Conservation (phyloP, 768 basidiomycete species). For the Podaxis rugospora region DNA sequence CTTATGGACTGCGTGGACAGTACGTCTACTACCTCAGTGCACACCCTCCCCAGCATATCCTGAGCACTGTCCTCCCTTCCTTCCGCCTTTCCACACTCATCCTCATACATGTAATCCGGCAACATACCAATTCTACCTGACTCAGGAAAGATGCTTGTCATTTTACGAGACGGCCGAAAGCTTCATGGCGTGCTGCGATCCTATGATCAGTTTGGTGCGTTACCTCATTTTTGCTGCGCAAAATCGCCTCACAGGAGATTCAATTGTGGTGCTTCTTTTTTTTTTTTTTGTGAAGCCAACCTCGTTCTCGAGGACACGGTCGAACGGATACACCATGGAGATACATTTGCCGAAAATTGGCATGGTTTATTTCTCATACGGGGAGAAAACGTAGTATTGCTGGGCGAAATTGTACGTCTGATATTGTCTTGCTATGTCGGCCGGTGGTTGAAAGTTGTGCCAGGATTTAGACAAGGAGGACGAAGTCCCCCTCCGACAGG, state of each 20-base stretch:
- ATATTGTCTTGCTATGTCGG: conserved; percentile 3
- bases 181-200: conserved; percentile 93
- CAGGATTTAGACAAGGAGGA: conserved; percentile 95
- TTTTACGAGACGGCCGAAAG: conserved; percentile 94
- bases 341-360: conserved; percentile 83
- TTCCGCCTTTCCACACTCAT: conserved; percentile 14
- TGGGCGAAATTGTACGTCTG: conserved; percentile 89
- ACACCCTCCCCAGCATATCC: conserved; percentile 44
- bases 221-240: neutral
- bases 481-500: conserved; percentile 72
- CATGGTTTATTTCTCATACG: conserved; percentile 91
- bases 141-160: conserved; percentile 97
- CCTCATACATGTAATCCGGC: conserved; percentile 11
- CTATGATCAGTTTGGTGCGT: conserved; percentile 97
- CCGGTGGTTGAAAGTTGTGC: conserved; percentile 2
- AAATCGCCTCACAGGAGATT: neutral
- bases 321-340: conserved; percentile 90
- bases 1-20: conserved; percentile 99
- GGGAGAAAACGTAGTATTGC: conserved; percentile 95
- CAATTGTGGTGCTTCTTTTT: neutral
- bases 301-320: conserved; percentile 94
- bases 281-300: conserved; percentile 60
- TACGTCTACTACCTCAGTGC: conserved; percentile 72
- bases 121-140: conserved; percentile 13
- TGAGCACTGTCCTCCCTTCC: conserved; percentile 34